Conservation (phyloP, 1,284 basidiomycete genomes). For the Cryptococcus neoformans region DNA sequence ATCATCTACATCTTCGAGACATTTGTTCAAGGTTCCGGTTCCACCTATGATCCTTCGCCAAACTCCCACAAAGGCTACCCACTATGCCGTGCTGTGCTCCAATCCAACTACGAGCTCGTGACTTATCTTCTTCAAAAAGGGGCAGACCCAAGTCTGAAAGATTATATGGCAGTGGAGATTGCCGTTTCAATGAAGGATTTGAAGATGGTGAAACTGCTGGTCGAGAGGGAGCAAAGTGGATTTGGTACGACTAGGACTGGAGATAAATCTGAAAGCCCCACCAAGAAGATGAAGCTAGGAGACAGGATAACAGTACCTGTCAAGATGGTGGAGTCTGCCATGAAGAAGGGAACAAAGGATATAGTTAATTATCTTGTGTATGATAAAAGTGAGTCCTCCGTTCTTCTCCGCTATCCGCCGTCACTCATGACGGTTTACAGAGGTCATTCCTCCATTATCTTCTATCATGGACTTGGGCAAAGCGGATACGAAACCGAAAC, state of each 20-base stretch:
- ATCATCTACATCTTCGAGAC: conserved; percentile 38
- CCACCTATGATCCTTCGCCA: conserved; percentile 50
- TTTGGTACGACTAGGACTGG: too few species aligned
- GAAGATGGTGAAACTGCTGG: conserved; percentile 63
- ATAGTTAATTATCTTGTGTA: conserved; percentile 67
- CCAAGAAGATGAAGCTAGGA: conserved; percentile 15
- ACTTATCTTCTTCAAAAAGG: conserved; percentile 65
- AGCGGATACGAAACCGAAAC: conserved; percentile 4
- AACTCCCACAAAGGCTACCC: conserved; percentile 73
- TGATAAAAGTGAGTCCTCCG: conserved; percentile 61
- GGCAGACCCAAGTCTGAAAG: conserved; percentile 63
- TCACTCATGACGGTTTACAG: neutral
- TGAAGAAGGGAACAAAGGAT: conserved; percentile 55
- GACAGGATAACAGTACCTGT: conserved; percentile 26
- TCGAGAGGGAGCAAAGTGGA: conserved; percentile 55
- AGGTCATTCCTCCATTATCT: conserved; percentile 18
- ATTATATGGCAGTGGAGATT: conserved; percentile 63
- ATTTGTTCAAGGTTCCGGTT: too few species aligned
- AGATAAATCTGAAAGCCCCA: conserved; percentile 19
- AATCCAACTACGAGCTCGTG: conserved; percentile 61
- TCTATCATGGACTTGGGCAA: conserved; percentile 17
- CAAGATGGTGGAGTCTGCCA: conserved; percentile 38
- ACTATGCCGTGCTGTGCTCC: conserved; percentile 68
- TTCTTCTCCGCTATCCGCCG: neutral
- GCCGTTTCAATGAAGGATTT: conserved; percentile 68